These are phyloP conservation scores for Boletus patriciae DNA, from an alignment of 768 basidiomycete genomes.

Conservation along the genomic window DNA sequence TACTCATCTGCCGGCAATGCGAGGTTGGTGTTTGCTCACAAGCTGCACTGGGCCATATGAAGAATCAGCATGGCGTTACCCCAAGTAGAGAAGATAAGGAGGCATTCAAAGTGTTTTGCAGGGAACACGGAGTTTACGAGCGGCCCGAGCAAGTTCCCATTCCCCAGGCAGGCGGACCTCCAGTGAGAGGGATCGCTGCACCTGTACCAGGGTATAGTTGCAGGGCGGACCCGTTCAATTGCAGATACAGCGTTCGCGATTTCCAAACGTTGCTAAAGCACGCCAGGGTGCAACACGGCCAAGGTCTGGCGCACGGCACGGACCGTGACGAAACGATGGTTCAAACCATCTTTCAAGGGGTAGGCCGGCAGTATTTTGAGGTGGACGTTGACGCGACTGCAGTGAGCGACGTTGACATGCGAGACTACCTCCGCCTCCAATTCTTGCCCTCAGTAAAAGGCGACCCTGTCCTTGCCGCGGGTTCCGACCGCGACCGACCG, in stretches of 20 bases:
- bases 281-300: neutral
- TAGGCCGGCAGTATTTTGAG: neutral
- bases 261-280: neutral
- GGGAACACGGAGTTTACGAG: neutral
- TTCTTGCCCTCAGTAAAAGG: neutral
- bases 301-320: neutral
- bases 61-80: neutral
- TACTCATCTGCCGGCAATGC: conserved; percentile 3
- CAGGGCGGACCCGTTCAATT: neutral
- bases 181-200: neutral
- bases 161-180: neutral
- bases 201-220: conserved; percentile 1
- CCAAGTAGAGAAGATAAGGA: neutral
- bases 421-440: neutral
- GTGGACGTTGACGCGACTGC: neutral
- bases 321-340: neutral
- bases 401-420: neutral
- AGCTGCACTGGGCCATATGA: neutral
- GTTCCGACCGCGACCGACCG: neutral
- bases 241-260: conserved; percentile 1
- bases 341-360: neutral
- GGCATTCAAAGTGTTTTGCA: neutral
- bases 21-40: neutral
- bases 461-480: neutral
- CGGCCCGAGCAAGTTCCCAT: neutral